Base-by-base conservation (phyloP, 176 grass and related monocot genomes). In the Phyllostachys edulis region DNA sequence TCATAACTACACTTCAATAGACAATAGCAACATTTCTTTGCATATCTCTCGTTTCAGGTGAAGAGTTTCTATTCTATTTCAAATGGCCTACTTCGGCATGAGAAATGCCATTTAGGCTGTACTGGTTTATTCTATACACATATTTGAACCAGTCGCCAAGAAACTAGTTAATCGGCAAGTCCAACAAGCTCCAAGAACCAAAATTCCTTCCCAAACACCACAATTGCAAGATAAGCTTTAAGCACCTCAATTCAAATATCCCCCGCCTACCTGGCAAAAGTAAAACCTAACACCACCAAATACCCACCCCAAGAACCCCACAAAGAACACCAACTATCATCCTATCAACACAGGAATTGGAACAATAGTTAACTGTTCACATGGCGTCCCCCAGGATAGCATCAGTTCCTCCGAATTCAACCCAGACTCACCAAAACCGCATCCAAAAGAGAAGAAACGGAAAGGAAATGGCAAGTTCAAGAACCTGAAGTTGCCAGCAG, bases 401-500 rank as follows among this genome's bases (percentile, higher is more conserved):
- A 73, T 17, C 54, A 37, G 7, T 10, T 49, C 45, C 46, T 7
- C 3, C 86, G 63, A 6, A 87, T 10, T 54, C 7, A 15, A 62
- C 66, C 11, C 61, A 36, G 44, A 51, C 55, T 82, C 62, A n/a
- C 6, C 57, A 47, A 79, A 32, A 2, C 52, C 32, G 1, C 11
- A 5, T 21, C 44, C 61, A 67, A 72, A 63, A 12, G 16, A 78
- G 59, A 15, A 46, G 76, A 59, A 78, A 23, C 29, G 0, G 7
- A 26, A 52, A 52, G 16, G 36, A 11, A 24, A 6, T 11, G 63
- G 32, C 16, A 41, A 63, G 62, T 36, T 24, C 24, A 27, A 27
- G 15, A 81, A 80, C 78, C 78, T 81, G 78, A 47, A 9, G 64
- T 3, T 69, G 78, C 78, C 47, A 81, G 46, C 46, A 39, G 27